phyloP scores from a whole-genome alignment of 768 basidiomycete species.

The Rhodocollybia butyracea region DNA sequence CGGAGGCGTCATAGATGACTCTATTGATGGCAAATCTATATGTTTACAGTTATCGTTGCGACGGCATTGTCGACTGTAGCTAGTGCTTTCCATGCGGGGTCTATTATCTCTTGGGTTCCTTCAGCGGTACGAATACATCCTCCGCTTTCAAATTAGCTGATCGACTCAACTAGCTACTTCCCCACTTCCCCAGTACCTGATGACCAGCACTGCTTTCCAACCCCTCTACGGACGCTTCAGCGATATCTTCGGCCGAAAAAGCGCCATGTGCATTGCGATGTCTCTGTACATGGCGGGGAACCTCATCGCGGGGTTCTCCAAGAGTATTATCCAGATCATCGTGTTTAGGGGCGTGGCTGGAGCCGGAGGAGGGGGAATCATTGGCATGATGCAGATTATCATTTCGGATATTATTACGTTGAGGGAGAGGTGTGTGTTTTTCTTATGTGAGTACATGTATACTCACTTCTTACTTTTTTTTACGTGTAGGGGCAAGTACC shows the following conservation, averaged over 20 bases:
- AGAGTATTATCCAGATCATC: constrained; percentile 64
- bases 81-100: constrained; percentile 58
- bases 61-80: constrained; percentile 75
- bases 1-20: too few relatives aligned
- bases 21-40: too few relatives aligned
- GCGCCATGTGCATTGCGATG: constrained; percentile 54
- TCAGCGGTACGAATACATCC: too few relatives aligned
- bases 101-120: constrained; percentile 68
- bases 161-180: too few relatives aligned
- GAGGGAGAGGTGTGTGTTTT: constrained; percentile 48
- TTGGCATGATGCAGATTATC: constrained; percentile 69
- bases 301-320: constrained; percentile 63
- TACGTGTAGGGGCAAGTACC: constrained; percentile 63
- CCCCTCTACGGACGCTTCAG: constrained; percentile 59
- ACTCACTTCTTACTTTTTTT: background rate
- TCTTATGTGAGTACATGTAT: background rate
- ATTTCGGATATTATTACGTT: constrained; percentile 72
- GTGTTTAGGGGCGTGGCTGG: constrained; percentile 67
- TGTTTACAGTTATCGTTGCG: constrained; percentile 72
- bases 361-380: constrained; percentile 67
- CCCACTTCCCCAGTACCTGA: too few relatives aligned
- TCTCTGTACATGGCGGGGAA: constrained; percentile 64
- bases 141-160: too few relatives aligned
- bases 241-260: constrained; percentile 68
- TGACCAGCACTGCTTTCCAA: constrained; percentile 66